Base-by-base conservation (phyloP, 139 green algal genomes). In the Closterium sp. region DNA sequence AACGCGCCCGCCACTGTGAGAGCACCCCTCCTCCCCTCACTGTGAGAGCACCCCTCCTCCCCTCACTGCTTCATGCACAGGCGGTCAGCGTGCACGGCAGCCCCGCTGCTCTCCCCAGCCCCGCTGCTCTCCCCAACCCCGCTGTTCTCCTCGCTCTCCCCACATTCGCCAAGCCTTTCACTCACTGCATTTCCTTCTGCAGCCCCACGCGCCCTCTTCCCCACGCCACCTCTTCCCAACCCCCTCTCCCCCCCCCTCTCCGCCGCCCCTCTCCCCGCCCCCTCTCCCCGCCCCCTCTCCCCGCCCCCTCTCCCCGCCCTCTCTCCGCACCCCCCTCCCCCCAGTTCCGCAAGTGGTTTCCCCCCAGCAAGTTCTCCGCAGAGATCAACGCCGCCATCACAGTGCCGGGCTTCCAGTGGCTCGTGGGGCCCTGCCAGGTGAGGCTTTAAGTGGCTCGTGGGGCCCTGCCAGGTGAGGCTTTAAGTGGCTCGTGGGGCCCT, bases 341-440 rank as follows among this genome's bases (percentile, higher is more conserved):
- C n/a, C 85, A 87, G n/a, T 87, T 87, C 85, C 85, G n/a, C 85
- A 31, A 30, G n/a, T 1, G 4, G n/a, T 87, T 87, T 11, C 85
- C 28, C 1, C 28, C 85, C 85, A 32, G 19, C 85, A 30, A 94
- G 88, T 89, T 28, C 73, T 94, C 91, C 0, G 89, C 89, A 7
- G 91, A 94, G 88, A 31, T 94, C 34, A 94, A 94, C 50, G 91
- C 91, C 21, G 70, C 70, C 22, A 93, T 94, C 88, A 94, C 91
- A 0, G 70, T 89, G 38, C 79, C 89, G 0, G 90, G 94, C 32
- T 94, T 94, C 30, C 31, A 93, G 34, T 94, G 91, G 91, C 91
- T 94, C 34, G 91, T 94, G 27, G 91, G 91, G 28, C 91, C 91
- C 24, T 62, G 90, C n/a, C n/a, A n/a, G n/a, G n/a, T n/a, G n/a